A percentile compares a stretch with the other conserved stretches of the same genome.
Conservation (phyloP, 371 early-diverging fungal genomes). For the Lichtheimia corymbifera region DNA sequence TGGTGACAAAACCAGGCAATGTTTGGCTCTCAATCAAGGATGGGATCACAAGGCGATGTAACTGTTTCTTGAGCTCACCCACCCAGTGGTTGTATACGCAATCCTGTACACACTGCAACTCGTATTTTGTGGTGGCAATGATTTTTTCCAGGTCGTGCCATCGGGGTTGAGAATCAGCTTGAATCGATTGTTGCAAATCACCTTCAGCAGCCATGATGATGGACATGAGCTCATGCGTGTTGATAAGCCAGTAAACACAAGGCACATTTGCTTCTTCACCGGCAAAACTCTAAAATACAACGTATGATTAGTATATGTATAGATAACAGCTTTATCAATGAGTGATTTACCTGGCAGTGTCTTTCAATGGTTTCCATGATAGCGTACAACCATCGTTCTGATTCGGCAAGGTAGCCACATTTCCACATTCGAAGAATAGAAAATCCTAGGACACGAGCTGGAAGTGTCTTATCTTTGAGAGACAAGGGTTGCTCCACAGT, state of each 20-base stretch:
- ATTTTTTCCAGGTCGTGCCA: conserved; percentile 37
- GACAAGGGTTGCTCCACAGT: conserved; percentile 69
- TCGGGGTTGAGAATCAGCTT: conserved; percentile 5
- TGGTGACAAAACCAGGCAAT: conserved; percentile 82
- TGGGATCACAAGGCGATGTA: conserved; percentile 84
- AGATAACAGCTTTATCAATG: neutral
- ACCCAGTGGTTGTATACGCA: conserved; percentile 69
- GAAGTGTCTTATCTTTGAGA: conserved; percentile 82
- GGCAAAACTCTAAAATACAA: conserved; percentile 9
- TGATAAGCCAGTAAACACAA: conserved; percentile 85
- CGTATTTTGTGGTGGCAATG: conserved; percentile 50
- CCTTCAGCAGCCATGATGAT: conserved; percentile 23
- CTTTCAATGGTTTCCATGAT: conserved; percentile 75
- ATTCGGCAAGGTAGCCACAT: conserved; percentile 68
- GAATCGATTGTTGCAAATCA: conserved; percentile 18
- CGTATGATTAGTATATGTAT: neutral
- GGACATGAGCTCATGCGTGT: conserved; percentile 84
- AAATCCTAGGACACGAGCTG: conserved; percentile 82
- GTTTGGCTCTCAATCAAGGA: conserved; percentile 88
- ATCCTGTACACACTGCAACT: conserved; percentile 49
- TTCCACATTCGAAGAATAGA: conserved; percentile 76
- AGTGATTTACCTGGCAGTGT: conserved; percentile 49
- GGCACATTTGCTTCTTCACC: conserved; percentile 54
- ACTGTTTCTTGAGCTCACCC: conserved; percentile 84
- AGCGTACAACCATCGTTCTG: conserved; percentile 73